phyloP scores from a whole-genome alignment of 352 stramenopile genomes.

The Phytophthora foliorum region DNA sequence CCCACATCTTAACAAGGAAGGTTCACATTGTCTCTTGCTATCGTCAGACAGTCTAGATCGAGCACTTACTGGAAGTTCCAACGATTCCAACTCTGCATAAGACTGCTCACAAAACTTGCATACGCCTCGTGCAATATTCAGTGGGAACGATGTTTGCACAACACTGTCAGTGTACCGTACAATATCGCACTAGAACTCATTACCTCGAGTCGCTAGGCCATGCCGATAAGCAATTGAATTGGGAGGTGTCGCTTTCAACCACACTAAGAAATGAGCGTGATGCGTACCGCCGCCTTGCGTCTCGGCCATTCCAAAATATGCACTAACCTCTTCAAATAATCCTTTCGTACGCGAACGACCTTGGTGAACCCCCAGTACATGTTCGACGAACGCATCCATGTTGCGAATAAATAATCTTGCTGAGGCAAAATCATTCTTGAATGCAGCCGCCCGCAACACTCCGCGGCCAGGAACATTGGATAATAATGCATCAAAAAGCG shows the following conservation, averaged over 20 bases:
- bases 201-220: too few relatives aligned
- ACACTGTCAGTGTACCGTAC: too few relatives aligned
- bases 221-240: too few relatives aligned
- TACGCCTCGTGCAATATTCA: neutral
- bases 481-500: neutral
- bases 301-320: neutral
- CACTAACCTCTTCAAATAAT: neutral
- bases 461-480: neutral
- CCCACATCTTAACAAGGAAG: too few relatives aligned
- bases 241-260: too few relatives aligned
- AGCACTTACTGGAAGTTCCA: too few relatives aligned
- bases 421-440: neutral
- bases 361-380: neutral
- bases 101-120: too few relatives aligned
- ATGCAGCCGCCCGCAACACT: too few relatives aligned
- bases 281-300: neutral
- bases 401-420: neutral
- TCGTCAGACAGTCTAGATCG: too few relatives aligned
- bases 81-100: too few relatives aligned
- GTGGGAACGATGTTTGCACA: too few relatives aligned
- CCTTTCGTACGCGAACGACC: neutral
- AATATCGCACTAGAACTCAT: neutral
- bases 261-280: neutral
- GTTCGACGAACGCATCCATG: conserved; percentile 1
- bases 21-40: too few relatives aligned